phyloP scores from a whole-genome alignment of 495 filamentous ascomycete genomes.

The Aspergillus indologenus region DNA sequence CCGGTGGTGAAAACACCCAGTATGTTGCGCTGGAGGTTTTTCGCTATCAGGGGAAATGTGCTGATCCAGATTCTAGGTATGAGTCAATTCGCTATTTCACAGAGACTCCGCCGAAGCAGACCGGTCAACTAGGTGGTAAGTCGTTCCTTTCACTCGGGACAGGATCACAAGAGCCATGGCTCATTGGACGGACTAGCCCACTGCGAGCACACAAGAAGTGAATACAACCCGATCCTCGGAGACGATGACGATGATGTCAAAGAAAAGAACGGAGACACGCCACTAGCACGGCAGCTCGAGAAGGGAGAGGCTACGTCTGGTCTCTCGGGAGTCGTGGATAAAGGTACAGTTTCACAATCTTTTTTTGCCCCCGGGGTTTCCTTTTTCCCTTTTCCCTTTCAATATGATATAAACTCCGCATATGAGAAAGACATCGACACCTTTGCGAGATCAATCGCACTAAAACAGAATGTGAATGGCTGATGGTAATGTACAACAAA shows the following conservation, averaged over 20 bases:
- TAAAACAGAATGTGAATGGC: constrained; percentile 30
- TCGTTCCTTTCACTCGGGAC: not conserved
- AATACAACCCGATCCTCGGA: constrained; percentile 19
- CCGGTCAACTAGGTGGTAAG: constrained; percentile 59
- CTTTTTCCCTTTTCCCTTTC: not conserved
- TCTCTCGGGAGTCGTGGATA: constrained; percentile 22
- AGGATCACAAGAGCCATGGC: not conserved
- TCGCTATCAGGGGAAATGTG: not conserved
- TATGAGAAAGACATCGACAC: constrained; percentile 24
- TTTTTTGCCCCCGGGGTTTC: constrained; percentile 25
- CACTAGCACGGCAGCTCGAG: constrained; percentile 30
- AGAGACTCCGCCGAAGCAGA: constrained; percentile 49
- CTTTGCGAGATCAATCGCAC: constrained; percentile 16
- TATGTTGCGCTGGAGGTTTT: constrained; percentile 24
- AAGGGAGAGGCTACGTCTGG: constrained; percentile 21
- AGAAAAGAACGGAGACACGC: constrained; percentile 22
- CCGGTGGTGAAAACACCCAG: constrained; percentile 63
- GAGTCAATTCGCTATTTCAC: constrained; percentile 54
- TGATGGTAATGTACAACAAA: constrained; percentile 47
- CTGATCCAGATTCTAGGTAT: constrained; percentile 45
- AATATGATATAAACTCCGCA: constrained; percentile 30
- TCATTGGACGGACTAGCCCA: constrained; percentile 12
- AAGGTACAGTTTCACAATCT: constrained; percentile 31
- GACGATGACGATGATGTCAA: constrained; percentile 6
- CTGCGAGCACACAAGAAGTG: constrained; percentile 31